Evolutionary conservation across 805 yeast genomes (phyloP), one percentile per base, ranked within the genome.

Genomic region (Blastobotrys americana): DNA sequence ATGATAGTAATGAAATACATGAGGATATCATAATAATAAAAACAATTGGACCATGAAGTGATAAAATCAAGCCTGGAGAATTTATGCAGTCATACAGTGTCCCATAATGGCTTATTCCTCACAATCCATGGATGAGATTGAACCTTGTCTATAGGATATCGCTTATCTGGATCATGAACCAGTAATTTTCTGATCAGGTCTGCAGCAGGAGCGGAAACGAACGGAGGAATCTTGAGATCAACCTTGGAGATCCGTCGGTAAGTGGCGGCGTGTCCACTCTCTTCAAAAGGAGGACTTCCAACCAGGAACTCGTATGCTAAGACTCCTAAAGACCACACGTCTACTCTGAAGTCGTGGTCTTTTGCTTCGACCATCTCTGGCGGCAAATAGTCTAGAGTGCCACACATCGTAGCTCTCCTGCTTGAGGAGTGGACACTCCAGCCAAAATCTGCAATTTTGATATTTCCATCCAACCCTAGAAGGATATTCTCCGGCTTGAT

Each of bases 211-310:
- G 69, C 58, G 39, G 84, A 77, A 0, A 93, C 75, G 55, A 66
- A 80, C 1, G 72, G 63, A 0, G 97, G 97, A 39, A 88, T 77
- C 36, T 70, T 67, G 50, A 87, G 68, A 57, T 85, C 96, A 3
- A 85, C 87, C 48, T 73, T 76, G 5, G 82, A 80, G 34, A 93
- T 93, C 50, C 93, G 70, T 56, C 77, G 78, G 60, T 84, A 86
- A 0, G 97, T 93, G 15, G 80, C 75, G 21, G 57, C 50, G 48
- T 80, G 82, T 43, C 82, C 80, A 49, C 82, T 79, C 53, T 85
- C 96, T 60, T 88, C 96, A 61, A 90, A 90, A 0, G 97, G 97
- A 0, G 98, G 96, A 39, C 73, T 71, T 0, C 97, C 97, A 3
- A 83, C 88, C 1, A 90, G 65, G 41, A 93, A 74, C 61, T 90